Evolutionary conservation across 179 eudicot genomes (phyloP), one percentile per base, ranked within the genome.

Genomic region (Gypsophila paniculata): DNA sequence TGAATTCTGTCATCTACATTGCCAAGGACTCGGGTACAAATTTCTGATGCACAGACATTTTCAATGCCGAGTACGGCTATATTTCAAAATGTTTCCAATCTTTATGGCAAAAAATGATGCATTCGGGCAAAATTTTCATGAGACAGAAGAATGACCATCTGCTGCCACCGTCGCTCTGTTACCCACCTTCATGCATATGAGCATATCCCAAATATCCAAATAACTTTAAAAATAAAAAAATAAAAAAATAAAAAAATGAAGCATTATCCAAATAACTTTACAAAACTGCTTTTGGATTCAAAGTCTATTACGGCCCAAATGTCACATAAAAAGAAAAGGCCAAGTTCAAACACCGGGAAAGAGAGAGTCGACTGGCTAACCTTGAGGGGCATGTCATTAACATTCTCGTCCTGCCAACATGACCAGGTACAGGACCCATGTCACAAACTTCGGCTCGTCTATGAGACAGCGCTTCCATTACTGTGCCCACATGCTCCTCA

Each of bases 401-500:
- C 83, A 94, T 76, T 90, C 89, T 88, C 64, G 95, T 91, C 80
- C 99, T 81, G 71, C 95, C 99, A 73, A 67, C 81, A 81, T 90
- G 79, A 69, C 97, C 99, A 36, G 96, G 87, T 52, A 94, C 96
- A 69, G 99, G 96, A 61, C 96, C 97, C 96, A 94, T 91, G 72
- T 94, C 99, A 62, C 82, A 73, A 64, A 91, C 86, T 74, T 91
- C 97, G 48, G 82, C 99, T 80, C 96, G 85, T 80, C 99, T 86
- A 65, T 94, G 99, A 74, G 99, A 88, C 25, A 94, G 81, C 14
- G 99, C 99, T 78, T 91, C 99, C 99, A 94, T 88, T 38, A 94
- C 87, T 46, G 77, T 67, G 19, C 99, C 99, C 57, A 94, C 96
- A 82, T 94, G 96, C 83, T 91, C 97, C 68, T 94, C 99, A 57